These are phyloP conservation scores for Ophiostoma himal-ulmi DNA, from an alignment of 2,329 filamentous ascomycete species.

Conservation along the genomic window DNA sequence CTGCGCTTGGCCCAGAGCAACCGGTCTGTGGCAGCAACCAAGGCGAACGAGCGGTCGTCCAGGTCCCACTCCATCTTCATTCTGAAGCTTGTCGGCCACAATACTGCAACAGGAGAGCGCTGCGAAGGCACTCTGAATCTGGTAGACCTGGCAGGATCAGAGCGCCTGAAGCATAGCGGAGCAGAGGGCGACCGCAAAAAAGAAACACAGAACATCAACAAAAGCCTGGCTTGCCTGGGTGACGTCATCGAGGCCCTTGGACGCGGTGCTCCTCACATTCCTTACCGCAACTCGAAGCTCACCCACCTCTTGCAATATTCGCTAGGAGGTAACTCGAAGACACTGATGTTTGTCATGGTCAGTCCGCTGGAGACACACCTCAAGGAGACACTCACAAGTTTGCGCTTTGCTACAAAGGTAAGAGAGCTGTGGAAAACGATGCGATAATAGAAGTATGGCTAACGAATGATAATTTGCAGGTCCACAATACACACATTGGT, in stretches of 20 bases:
- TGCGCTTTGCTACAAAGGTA: conserved; percentile 94
- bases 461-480: conserved; percentile 38
- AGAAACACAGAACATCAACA: conserved; percentile 97
- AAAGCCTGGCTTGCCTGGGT: conserved; percentile 81
- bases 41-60: conserved; percentile 90
- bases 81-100: conserved; percentile 67
- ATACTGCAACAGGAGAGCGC: conserved; percentile 69
- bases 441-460: conserved; percentile 13
- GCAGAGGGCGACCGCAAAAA: conserved; percentile 81
- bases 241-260: conserved; percentile 95
- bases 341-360: conserved; percentile 99
- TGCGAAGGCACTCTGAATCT: conserved; percentile 93
- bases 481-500: conserved; percentile 87
- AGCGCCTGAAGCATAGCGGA: conserved; percentile 80
- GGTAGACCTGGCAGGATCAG: conserved; percentile 90
- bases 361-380: conserved; percentile 86
- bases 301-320: conserved; percentile 95
- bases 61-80: conserved; percentile 97
- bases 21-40: conserved; percentile 90
- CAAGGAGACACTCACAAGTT: conserved; percentile 85
- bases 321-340: conserved; percentile 90
- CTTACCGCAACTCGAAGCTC: conserved; percentile 94
- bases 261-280: conserved; percentile 74
- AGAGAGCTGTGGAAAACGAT: background rate
- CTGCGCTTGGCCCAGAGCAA: conserved; percentile 76